These are phyloP conservation scores for Clathrospora elynae DNA, from an alignment of 2,329 filamentous ascomycete genomes.

Conservation along the genomic window DNA sequence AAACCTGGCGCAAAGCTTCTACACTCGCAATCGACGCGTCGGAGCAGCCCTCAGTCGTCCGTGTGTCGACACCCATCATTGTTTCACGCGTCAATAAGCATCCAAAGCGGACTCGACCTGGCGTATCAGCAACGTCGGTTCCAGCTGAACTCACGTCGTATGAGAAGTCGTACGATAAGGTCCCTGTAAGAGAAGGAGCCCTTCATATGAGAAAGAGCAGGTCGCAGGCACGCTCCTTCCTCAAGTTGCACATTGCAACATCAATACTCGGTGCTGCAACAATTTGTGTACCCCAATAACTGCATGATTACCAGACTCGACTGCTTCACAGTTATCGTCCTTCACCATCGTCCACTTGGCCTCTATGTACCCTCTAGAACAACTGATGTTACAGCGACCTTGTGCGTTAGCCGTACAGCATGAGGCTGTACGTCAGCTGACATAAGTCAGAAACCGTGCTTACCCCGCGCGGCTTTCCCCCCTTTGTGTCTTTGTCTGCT, in stretches of 20 bases:
- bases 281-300: too few species aligned
- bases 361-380: too few species aligned
- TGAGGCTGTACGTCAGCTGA: too few species aligned
- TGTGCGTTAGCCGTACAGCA: too few species aligned
- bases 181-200: not conserved
- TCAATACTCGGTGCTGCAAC: too few species aligned
- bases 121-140: slow-evolving; percentile 1
- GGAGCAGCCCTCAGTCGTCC: slow-evolving; percentile 4
- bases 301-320: too few species aligned
- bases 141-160: slow-evolving; percentile 3
- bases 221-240: not conserved
- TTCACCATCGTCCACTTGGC: too few species aligned
- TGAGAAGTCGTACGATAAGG: not conserved
- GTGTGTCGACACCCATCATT: slow-evolving; percentile 2
- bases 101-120: not conserved
- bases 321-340: too few species aligned
- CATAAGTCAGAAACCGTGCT: too few species aligned
- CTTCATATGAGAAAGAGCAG: not conserved
- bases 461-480: too few species aligned
- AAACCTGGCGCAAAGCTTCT: slow-evolving; percentile 4
- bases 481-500: too few species aligned
- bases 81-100: slow-evolving; percentile 19
- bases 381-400: too few species aligned
- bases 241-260: slow-evolving; percentile 9
- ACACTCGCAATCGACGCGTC: slow-evolving; percentile 1